These are phyloP conservation scores for Pseudovirgaria hyperparasitica DNA, from an alignment of 2,329 filamentous ascomycete genomes.

Conservation along the genomic window DNA sequence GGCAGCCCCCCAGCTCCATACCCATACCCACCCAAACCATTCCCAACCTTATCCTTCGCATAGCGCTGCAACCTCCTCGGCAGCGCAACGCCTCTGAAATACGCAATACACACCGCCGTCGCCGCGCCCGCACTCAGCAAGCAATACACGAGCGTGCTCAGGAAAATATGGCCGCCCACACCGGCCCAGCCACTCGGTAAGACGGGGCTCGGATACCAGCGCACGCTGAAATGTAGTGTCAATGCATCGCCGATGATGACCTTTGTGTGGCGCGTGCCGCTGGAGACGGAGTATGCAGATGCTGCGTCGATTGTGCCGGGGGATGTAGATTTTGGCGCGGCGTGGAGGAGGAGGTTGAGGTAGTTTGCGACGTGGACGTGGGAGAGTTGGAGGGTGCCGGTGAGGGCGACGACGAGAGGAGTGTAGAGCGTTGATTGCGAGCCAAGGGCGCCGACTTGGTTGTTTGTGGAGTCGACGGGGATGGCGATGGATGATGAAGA, in stretches of 20 bases:
- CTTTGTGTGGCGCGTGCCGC: conserved; percentile 42
- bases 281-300: conserved; percentile 73
- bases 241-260: conserved; percentile 81
- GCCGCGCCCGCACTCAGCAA: conserved; percentile 33
- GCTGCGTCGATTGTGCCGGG: conserved; percentile 75
- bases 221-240: conserved; percentile 63
- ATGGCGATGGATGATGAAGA: conserved; percentile 12
- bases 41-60: conserved; percentile 38
- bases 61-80: conserved; percentile 41
- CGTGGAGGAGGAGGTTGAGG: conserved; percentile 75
- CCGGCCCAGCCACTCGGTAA: conserved; percentile 47
- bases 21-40: conserved; percentile 18
- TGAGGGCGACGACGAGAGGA: conserved; percentile 76
- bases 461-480: conserved; percentile 22
- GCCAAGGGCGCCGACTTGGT: conserved; percentile 22
- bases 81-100: conserved; percentile 40
- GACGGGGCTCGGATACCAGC: conserved; percentile 71
- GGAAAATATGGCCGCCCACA: conserved; percentile 38
- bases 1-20: conserved; percentile 22
- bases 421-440: conserved; percentile 42
- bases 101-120: conserved; percentile 39
- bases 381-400: conserved; percentile 75
- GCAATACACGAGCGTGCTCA: conserved; percentile 37
- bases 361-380: conserved; percentile 85
- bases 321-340: conserved; percentile 39